Evolutionary conservation across 139 green algal species (phyloP), one percentile per base, ranked within the genome.

Genomic region (Desmodesmus armatus): DNA sequence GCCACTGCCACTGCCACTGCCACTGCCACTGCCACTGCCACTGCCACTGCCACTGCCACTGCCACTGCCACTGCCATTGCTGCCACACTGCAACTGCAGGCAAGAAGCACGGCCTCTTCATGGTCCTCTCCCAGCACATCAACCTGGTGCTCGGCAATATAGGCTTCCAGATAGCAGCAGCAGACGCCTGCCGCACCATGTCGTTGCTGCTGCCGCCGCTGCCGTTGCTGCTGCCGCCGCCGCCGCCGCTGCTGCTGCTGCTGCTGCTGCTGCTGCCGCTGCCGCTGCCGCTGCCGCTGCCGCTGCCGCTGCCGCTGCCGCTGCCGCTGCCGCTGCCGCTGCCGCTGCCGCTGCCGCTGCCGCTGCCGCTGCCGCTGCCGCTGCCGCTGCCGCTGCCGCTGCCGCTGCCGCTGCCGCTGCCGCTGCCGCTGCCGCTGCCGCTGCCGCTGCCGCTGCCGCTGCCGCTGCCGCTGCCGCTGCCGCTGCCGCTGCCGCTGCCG

Each of bases 241-340:
- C n/a, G n/a, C n/a, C n/a, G n/a, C n/a, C n/a, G n/a, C n/a, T n/a
- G n/a, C n/a, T n/a, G n/a, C 60, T n/a, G 17, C 60, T 69, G 60
- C 60, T 17, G 60, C 60, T 69, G 60, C 60, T n/a, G 60, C 27
- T 69, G 60, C 60, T 69, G 60, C 60, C 60, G 5, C 60, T 69
- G 60, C 60, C 60, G 60, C 60, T 69, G 60, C 60, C n/a, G 60
- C 11, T 11, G 60, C 60, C 60, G 7, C 11, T 33, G 60, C 60
- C 5, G 60, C 60, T 29, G 27, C 60, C n/a, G 60, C 11, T 11
- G 60, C 13, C n/a, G n/a, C n/a, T n/a, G 60, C 5, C 60, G 25
- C 60, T 37, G 47, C 47, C 7, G 47, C 9, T 7, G 13, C 47
- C n/a, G 60, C 17, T 69, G 60, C 60, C 5, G 60, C 60, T 69